Evolutionary conservation across 2,329 filamentous ascomycete genomes (phyloP).

Genomic region (Fusarium chuoi): DNA sequence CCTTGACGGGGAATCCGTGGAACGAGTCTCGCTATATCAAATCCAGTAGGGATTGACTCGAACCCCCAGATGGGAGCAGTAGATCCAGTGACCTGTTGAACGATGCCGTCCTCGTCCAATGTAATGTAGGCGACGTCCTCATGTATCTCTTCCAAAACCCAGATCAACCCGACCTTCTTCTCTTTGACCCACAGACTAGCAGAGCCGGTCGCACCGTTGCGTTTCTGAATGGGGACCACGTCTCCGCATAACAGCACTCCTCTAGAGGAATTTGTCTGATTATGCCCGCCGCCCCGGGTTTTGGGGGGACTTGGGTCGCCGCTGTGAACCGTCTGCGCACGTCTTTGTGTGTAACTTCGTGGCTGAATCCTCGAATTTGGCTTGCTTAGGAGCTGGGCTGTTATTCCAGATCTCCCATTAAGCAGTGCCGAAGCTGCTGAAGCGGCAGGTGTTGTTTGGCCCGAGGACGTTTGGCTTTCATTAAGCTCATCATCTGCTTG

Average conservation of each 20-base stretch:
- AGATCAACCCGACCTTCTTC: slow-evolving; percentile 91
- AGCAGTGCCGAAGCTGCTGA: slow-evolving; percentile 66
- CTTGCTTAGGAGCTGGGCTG: slow-evolving; percentile 87
- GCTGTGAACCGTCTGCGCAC: slow-evolving; percentile 72
- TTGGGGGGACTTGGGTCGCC: slow-evolving; percentile 66
- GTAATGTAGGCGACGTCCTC: slow-evolving; percentile 86
- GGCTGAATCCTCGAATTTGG: slow-evolving; percentile 69
- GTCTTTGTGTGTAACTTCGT: slow-evolving; percentile 64
- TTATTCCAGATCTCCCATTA: slow-evolving; percentile 79
- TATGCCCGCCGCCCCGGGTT: slow-evolving; percentile 65
- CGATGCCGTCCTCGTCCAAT: slow-evolving; percentile 80
- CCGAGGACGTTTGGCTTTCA: slow-evolving; percentile 47
- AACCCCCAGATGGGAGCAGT: slow-evolving; percentile 87
- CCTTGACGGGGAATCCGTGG: slow-evolving; percentile 83
- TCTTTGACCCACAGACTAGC: slow-evolving; percentile 99
- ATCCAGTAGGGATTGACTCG: slow-evolving; percentile 71
- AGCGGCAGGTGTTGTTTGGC: slow-evolving; percentile 50
- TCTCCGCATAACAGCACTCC: slow-evolving; percentile 95
- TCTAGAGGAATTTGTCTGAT: slow-evolving; percentile 79
- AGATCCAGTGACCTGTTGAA: slow-evolving; percentile 78
- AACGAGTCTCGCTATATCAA: slow-evolving; percentile 81
- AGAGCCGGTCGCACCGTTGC: slow-evolving; percentile 90
- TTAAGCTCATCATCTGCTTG: slow-evolving; percentile 52
- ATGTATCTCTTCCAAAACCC: slow-evolving; percentile 97
- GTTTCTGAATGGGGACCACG: slow-evolving; percentile 97